phyloP scores from a whole-genome alignment of 495 filamentous ascomycete genomes.

The Penicillium soppii region DNA sequence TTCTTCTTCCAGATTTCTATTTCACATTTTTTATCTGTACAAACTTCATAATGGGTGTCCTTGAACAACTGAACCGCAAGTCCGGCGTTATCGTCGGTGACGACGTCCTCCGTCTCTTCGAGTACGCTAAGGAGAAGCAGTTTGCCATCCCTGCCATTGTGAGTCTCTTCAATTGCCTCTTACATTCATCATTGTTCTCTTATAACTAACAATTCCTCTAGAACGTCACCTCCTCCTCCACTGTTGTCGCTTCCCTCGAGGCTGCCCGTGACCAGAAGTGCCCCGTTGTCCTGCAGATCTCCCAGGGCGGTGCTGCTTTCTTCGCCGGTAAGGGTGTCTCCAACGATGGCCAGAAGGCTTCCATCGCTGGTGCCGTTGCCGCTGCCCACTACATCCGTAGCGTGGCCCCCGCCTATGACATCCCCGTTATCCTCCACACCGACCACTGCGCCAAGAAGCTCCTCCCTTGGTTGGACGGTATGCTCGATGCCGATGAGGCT shows the following conservation, averaged over 20 bases:
- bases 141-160: slow-evolving; percentile 93
- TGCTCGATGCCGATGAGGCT: slow-evolving; percentile 86
- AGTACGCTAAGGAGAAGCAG: slow-evolving; percentile 76
- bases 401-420: slow-evolving; percentile 80
- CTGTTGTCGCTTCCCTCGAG: slow-evolving; percentile 84
- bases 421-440: slow-evolving; percentile 90
- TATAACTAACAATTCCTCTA: slow-evolving; percentile 10
- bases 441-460: slow-evolving; percentile 96
- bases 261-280: slow-evolving; percentile 86
- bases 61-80: slow-evolving; percentile 71
- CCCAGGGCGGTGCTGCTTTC: slow-evolving; percentile 91
- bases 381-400: slow-evolving; percentile 92
- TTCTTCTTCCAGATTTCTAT: slow-evolving; percentile 8
- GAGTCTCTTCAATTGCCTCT: slow-evolving; percentile 29
- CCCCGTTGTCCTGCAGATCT: slow-evolving; percentile 87
- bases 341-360: slow-evolving; percentile 83
- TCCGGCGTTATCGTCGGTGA: slow-evolving; percentile 84
- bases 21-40: slow-evolving; percentile 6
- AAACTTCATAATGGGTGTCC: slow-evolving; percentile 58
- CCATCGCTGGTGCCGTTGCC: slow-evolving; percentile 82
- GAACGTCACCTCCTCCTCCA: slow-evolving; percentile 92
- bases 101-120: slow-evolving; percentile 76
- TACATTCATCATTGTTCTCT: background rate
- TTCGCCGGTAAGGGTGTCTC: slow-evolving; percentile 90
- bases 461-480: slow-evolving; percentile 93